Evolutionary conservation across 768 basidiomycete genomes (phyloP).

Genomic region (Mycena amicta): DNA sequence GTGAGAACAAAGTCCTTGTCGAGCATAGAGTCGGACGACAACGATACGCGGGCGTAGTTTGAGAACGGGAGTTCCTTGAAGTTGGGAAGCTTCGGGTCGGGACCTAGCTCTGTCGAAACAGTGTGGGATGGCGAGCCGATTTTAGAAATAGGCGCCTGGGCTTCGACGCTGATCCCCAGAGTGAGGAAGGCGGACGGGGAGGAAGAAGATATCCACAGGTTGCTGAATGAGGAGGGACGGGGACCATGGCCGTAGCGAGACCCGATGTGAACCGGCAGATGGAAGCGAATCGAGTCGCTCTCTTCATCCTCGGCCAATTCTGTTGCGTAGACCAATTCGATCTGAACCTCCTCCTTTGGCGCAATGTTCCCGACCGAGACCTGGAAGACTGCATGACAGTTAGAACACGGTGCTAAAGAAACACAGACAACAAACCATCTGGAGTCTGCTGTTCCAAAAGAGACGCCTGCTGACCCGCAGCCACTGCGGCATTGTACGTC

Average conservation of each 20-base stretch:
- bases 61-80: conserved; percentile 21
- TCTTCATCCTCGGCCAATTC: conserved; percentile 21
- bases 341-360: conserved; percentile 10
- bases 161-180: conserved; percentile 12
- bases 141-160: conserved; percentile 14
- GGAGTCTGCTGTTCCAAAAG: conserved; percentile 15
- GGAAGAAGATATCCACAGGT: neutral
- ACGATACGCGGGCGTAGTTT: conserved; percentile 15
- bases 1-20: conserved; percentile 43
- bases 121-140: conserved; percentile 18
- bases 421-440: conserved; percentile 7
- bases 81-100: conserved; percentile 18
- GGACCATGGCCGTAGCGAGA: conserved; percentile 15
- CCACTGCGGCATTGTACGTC: conserved; percentile 15
- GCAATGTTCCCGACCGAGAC: conserved; percentile 21
- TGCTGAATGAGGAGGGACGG: neutral
- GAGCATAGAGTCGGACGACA: conserved; percentile 24
- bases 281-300: conserved; percentile 18
- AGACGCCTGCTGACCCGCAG: conserved; percentile 14
- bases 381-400: conserved; percentile 14
- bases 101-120: conserved; percentile 19
- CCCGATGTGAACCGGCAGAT: conserved; percentile 16
- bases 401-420: neutral
- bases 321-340: conserved; percentile 19
- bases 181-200: conserved; percentile 6